Evolutionary conservation across 192 early-diverging fungal species (phyloP).

Genomic region (Pilaira anomala): DNA sequence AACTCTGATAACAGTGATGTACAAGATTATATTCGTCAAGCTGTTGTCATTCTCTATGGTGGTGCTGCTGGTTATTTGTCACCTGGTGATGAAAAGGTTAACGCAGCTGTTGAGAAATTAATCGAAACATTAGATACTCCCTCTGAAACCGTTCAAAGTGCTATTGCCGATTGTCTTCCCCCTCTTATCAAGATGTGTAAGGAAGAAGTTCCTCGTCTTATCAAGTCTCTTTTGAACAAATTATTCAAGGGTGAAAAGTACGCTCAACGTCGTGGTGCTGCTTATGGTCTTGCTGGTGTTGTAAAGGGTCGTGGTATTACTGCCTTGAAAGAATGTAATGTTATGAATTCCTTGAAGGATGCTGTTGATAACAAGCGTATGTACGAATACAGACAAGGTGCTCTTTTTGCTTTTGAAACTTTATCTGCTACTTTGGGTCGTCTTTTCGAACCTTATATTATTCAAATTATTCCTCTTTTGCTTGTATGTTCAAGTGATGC

Average conservation of each 20-base stretch:
- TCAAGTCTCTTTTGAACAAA: conserved; percentile 63
- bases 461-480: conserved; percentile 88
- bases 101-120: conserved; percentile 79
- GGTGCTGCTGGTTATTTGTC: conserved; percentile 87
- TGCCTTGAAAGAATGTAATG: conserved; percentile 76
- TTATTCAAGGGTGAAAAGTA: conserved; percentile 77
- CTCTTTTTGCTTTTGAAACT: conserved; percentile 91
- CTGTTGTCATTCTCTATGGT: conserved; percentile 89
- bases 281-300: conserved; percentile 93
- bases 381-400: conserved; percentile 81
- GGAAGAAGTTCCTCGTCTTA: conserved; percentile 53
- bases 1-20: conserved; percentile 61
- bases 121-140: conserved; percentile 90
- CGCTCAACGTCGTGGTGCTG: conserved; percentile 86
- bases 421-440: conserved; percentile 80
- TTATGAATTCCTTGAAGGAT: conserved; percentile 81
- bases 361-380: conserved; percentile 77
- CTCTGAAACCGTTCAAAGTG: conserved; percentile 90
- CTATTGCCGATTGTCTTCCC: conserved; percentile 93
- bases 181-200: conserved; percentile 77
- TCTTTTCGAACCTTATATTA: conserved; percentile 95
- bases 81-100: conserved; percentile 66
- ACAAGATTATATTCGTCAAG: conserved; percentile 87
- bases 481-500: conserved; percentile 86
- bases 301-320: conserved; percentile 89